Percentiles rank a stretch among this genome's conserved stretches.
Evolutionary conservation across 176 grass and related monocot genomes (phyloP).

Genomic region (Elymus sibiricus): DNA sequence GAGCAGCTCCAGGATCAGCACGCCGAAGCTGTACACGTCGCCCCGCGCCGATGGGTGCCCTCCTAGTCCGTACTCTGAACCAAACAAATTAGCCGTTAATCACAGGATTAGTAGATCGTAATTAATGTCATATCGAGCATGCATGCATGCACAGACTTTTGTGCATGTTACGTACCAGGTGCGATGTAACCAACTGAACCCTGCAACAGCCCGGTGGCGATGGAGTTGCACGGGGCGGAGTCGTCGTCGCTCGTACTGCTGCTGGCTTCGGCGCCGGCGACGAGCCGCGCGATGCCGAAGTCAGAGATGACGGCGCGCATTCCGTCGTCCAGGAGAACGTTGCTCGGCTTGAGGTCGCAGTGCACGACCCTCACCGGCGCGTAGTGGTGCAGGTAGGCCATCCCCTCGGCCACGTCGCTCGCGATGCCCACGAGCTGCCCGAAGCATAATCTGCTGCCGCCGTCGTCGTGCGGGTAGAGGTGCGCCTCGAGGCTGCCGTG

Average conservation of each 20-base stretch:
- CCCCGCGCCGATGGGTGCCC: conserved; percentile 39
- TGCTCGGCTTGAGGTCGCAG: conserved; percentile 91
- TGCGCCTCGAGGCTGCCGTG: conserved; percentile 84
- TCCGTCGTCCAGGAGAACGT: conserved; percentile 68
- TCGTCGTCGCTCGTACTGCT: not conserved
- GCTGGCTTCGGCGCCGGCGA: conserved; percentile 36
- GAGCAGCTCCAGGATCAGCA: conserved; percentile 47
- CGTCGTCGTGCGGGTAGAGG: conserved; percentile 45
- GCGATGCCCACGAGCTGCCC: conserved; percentile 54
- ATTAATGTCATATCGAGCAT: not conserved
- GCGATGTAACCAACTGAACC: conserved; percentile 91
- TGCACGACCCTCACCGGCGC: conserved; percentile 75
- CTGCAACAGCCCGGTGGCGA: conserved; percentile 71
- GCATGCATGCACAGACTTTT: not conserved
- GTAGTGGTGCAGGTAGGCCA: conserved; percentile 93
- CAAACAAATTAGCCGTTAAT: not conserved
- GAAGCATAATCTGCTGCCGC: conserved; percentile 27
- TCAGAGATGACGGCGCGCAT: conserved; percentile 84
- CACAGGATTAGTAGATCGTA: not conserved
- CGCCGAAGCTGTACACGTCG: conserved; percentile 92
- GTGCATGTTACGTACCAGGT: conserved; percentile 50
- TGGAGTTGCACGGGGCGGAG: conserved; percentile 32
- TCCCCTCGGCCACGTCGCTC: conserved; percentile 78
- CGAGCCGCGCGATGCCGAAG: conserved; percentile 74
- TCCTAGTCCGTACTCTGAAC: conserved; percentile 80